Evolutionary conservation across 2,329 filamentous ascomycete genomes (phyloP).

Genomic region (Sporothrix euskadiensis): DNA sequence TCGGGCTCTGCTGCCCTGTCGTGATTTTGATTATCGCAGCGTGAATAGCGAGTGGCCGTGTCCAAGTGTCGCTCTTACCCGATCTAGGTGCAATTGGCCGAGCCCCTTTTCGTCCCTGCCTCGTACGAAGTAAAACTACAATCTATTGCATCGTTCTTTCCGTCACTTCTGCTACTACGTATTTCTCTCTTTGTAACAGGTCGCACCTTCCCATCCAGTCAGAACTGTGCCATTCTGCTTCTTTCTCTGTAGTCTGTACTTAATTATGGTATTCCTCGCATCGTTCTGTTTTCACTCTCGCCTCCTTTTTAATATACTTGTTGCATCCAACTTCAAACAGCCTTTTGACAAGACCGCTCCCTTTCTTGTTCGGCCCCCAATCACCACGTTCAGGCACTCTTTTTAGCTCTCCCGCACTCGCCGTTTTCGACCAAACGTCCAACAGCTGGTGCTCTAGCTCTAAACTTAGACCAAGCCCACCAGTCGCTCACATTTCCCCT

Average conservation of each 20-base stretch:
- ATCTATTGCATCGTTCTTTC: not conserved
- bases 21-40: not conserved
- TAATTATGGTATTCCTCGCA: not conserved
- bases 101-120: not conserved
- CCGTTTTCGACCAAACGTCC: constrained; percentile 2
- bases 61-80: not conserved
- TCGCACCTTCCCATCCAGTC: not conserved
- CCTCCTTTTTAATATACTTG: not conserved
- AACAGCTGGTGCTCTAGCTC: not conserved
- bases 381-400: not conserved
- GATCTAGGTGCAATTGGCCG: not conserved
- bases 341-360: not conserved
- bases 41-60: not conserved
- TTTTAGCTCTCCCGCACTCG: constrained; percentile 17
- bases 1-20: not conserved
- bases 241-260: not conserved
- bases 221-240: not conserved
- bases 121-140: not conserved
- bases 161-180: not conserved
- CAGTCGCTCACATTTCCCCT: not conserved
- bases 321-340: not conserved
- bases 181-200: not conserved
- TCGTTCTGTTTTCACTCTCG: not conserved
- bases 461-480: constrained; percentile 13
- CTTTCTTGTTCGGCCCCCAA: not conserved